Base-by-base conservation (phyloP, 2,329 filamentous ascomycete genomes). In the Cercospora sp. region DNA sequence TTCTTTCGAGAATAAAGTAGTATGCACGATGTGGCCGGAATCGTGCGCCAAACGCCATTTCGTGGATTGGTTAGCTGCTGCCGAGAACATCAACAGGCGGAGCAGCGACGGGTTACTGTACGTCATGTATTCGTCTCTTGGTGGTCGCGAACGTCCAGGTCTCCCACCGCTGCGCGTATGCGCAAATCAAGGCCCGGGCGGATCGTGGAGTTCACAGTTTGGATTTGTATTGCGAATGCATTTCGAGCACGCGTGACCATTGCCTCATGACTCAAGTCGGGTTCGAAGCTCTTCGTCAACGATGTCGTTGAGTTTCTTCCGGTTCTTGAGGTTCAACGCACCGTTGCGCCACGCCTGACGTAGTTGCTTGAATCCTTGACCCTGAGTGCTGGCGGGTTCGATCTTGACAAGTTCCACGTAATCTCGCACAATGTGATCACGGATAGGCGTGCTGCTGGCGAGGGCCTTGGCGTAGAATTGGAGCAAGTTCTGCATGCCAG, bases 391-490 rank as follows among this genome's bases (percentile, higher is more conserved):
- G 20, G 72, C 70, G 64, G 79, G 77, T 72, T 88, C 85, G 31
- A 75, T 77, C 68, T 82, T 82, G 63, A 87, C 84, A 57, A 89
- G 77, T 62, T 84, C 80, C 55, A 88, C 79, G 74, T 87, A 86
- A 75, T 89, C 84, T 63, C 76, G 77, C 58, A 86, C 84, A 61
- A 90, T 80, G 69, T 81, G 77, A 67, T 85, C 82, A 69, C 84
- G 82, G 67, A 89, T 84, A 12, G 81, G 74, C 71, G 80, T 82
- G 68, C 80, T 80, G 74, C 84, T 86, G 67, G 81, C 81, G 65
- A 89, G 80, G 71, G 84, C 83, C 73, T 84, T 82, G 75, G 85
- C 84, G 78, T 91, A 91, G 78, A 89, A 92, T 58, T 86, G 85
- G 73, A 91, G 81, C 65, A 93, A 82, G 76, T 86, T 86, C 67